Conservation (phyloP, 2,329 filamentous ascomycete species). For the Macroventuria anomochaeta region DNA sequence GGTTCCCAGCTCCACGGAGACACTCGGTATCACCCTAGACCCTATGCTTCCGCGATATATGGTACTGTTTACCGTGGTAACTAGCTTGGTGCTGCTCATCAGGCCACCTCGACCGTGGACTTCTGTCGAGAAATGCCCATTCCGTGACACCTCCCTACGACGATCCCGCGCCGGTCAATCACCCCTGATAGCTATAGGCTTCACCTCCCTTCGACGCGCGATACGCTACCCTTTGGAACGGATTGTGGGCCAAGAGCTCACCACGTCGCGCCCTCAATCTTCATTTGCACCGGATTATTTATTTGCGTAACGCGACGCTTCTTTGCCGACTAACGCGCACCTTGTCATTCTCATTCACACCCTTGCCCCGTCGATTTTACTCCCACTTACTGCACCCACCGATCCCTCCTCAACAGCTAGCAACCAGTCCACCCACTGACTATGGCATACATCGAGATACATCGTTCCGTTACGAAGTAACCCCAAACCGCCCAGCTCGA, state of each 20-base stretch:
- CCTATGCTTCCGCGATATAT: slow-evolving; percentile 27
- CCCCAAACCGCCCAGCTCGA: slow-evolving; percentile 15
- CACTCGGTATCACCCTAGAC: slow-evolving; percentile 35
- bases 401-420: not conserved
- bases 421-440: not conserved
- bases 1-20: slow-evolving; percentile 28
- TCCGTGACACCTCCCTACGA: slow-evolving; percentile 2
- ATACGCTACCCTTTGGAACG: not conserved
- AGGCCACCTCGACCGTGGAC: not conserved
- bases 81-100: slow-evolving; percentile 20
- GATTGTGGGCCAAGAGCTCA: not conserved
- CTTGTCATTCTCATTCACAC: slow-evolving; percentile 1
- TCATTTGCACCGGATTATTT: not conserved
- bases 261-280: not conserved
- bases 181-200: not conserved
- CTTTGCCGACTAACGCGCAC: slow-evolving; percentile 16
- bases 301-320: slow-evolving; percentile 21
- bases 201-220: not conserved
- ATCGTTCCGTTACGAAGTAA: not conserved
- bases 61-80: slow-evolving; percentile 36
- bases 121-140: slow-evolving; percentile 4
- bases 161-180: not conserved
- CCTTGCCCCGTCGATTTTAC: not conserved
- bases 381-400: not conserved
- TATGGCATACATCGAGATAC: not conserved